phyloP scores from a whole-genome alignment of 805 yeast species.

The Metschnikowia baotianmanensis region DNA sequence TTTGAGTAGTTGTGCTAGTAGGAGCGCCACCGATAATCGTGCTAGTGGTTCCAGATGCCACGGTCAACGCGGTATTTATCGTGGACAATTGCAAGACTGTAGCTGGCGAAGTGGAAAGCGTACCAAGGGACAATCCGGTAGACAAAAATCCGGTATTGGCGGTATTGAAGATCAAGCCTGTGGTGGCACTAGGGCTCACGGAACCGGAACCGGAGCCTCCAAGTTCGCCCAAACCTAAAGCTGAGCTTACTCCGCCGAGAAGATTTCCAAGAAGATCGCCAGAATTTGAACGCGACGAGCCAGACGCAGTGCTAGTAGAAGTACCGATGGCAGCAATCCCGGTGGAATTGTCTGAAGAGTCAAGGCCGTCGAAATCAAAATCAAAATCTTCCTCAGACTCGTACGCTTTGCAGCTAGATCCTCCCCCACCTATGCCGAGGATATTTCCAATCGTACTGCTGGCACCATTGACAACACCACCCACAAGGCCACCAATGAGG shows the following conservation, averaged over 20 bases:
- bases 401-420: too few relatives aligned
- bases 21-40: not conserved
- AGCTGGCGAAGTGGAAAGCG: too few relatives aligned
- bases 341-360: not conserved
- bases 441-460: conserved; percentile 1
- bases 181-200: too few relatives aligned
- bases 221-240: not conserved
- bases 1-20: not conserved
- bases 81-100: too few relatives aligned
- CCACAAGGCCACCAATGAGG: conserved; percentile 10
- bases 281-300: not conserved
- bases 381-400: too few relatives aligned
- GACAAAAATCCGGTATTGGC: too few relatives aligned
- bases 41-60: too few relatives aligned
- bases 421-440: not conserved
- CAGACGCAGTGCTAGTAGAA: not conserved
- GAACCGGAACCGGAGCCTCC: too few relatives aligned
- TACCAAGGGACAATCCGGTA: too few relatives aligned
- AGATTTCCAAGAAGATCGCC: conserved; percentile 7
- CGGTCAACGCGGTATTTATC: too few relatives aligned
- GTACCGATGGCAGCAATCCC: not conserved
- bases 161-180: too few relatives aligned
- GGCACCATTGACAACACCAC: conserved; percentile 1
- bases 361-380: not conserved
- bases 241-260: not conserved